These are phyloP conservation scores for Phlebiopsis gigantea DNA, from an alignment of 768 basidiomycete species.

Conservation along the genomic window DNA sequence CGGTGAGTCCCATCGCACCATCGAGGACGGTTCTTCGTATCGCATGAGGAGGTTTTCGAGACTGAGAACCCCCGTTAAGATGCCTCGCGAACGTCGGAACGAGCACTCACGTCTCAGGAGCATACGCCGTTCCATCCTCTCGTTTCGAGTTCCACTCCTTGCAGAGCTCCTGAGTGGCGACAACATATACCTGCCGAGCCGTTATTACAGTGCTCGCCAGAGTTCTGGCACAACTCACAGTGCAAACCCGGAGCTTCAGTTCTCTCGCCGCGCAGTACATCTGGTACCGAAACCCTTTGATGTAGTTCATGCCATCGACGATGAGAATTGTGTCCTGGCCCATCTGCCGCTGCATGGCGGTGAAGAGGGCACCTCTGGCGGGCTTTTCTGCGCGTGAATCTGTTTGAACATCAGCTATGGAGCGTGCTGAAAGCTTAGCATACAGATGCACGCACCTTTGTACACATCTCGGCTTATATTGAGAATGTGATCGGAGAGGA, in stretches of 20 bases:
- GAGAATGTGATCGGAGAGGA: slow-evolving; percentile 74
- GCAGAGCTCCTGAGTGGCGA: slow-evolving; percentile 70
- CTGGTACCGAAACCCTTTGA: slow-evolving; percentile 98
- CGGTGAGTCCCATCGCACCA: slow-evolving; percentile 99
- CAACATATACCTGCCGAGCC: slow-evolving; percentile 61
- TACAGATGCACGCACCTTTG: slow-evolving; percentile 49
- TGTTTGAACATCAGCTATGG: slow-evolving; percentile 25
- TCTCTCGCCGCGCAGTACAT: slow-evolving; percentile 96
- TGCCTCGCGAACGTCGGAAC: not conserved
- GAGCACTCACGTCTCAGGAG: slow-evolving; percentile 58
- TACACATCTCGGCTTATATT: slow-evolving; percentile 63
- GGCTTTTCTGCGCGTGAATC: slow-evolving; percentile 84
- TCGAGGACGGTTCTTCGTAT: slow-evolving; percentile 95
- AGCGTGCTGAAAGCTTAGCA: not conserved
- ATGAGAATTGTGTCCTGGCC: slow-evolving; percentile 74
- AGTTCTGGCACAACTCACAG: slow-evolving; percentile 46
- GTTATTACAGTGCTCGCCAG: not conserved
- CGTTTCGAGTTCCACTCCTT: slow-evolving; percentile 66
- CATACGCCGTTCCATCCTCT: slow-evolving; percentile 46
- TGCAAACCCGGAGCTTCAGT: slow-evolving; percentile 77
- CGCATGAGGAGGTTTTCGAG: slow-evolving; percentile 83
- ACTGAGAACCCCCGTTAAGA: slow-evolving; percentile 31
- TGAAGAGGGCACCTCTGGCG: slow-evolving; percentile 78
- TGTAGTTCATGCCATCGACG: slow-evolving; percentile 91
- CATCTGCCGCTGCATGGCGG: slow-evolving; percentile 74